phyloP scores from a whole-genome alignment of 306 rosid genomes.

The Macrotyloma uniflorum region DNA sequence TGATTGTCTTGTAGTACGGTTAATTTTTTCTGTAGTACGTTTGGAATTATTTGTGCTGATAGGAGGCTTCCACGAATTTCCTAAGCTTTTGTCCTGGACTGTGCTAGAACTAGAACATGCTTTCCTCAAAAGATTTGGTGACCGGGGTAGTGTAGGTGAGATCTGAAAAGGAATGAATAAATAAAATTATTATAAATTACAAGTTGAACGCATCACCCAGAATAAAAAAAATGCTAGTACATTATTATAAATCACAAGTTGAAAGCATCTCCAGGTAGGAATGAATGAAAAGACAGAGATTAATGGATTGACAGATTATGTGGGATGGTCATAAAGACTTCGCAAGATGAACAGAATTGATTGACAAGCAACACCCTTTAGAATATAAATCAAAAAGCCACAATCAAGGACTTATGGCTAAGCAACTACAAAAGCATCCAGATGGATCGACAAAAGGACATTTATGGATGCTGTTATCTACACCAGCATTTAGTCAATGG shows the following conservation, averaged over 20 bases:
- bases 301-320: conserved; percentile 19
- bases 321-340: conserved; percentile 12
- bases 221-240: conserved; percentile 25
- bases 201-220: background rate
- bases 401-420: conserved; percentile 6
- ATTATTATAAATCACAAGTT: conserved; percentile 4
- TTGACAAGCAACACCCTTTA: background rate
- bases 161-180: conserved; percentile 47
- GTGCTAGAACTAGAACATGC: conserved; percentile 41
- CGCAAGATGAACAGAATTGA: conserved; percentile 4
- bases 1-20: conserved; percentile 41
- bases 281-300: background rate
- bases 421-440: background rate
- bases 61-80: conserved; percentile 55
- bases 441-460: conserved; percentile 28
- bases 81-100: conserved; percentile 36
- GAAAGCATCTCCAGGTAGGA: background rate
- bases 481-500: background rate
- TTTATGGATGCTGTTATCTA: background rate
- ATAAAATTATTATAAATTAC: background rate
- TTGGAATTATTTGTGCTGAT: conserved; percentile 45
- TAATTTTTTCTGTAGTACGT: conserved; percentile 35
- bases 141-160: conserved; percentile 44
- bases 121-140: conserved; percentile 54
- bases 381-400: background rate